phyloP scores from a whole-genome alignment of 139 green algal species.

The Coelastrella sp. region DNA sequence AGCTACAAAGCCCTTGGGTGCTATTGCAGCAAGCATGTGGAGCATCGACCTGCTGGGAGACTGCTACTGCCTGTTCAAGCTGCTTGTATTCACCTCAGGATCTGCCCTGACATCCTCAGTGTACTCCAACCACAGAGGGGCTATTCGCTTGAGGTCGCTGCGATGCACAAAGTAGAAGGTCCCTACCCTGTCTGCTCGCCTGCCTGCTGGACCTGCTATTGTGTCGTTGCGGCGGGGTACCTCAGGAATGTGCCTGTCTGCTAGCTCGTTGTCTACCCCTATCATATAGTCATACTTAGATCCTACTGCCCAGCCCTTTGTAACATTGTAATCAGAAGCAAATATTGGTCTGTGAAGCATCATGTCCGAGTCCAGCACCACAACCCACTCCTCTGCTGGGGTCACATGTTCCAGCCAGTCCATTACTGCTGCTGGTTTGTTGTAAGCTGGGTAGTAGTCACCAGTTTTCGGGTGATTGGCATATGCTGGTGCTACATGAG shows the following conservation, averaged over 20 bases:
- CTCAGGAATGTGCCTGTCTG: constrained; percentile 72
- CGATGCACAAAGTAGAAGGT: constrained; percentile 86
- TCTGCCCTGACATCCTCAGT: constrained; percentile 77
- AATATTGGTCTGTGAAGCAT: constrained; percentile 66
- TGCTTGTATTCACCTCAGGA: constrained; percentile 51
- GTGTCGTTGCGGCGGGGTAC: constrained; percentile 77
- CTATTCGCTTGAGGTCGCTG: constrained; percentile 82
- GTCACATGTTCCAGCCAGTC: constrained; percentile 75
- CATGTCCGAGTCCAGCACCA: constrained; percentile 67
- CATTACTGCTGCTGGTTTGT: constrained; percentile 87
- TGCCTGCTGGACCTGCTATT: constrained; percentile 50
- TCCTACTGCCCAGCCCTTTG: constrained; percentile 52
- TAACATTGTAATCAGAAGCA: constrained; percentile 56
- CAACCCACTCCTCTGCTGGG: constrained; percentile 66
- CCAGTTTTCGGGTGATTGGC: constrained; percentile 59
- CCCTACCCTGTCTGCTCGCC: constrained; percentile 63
- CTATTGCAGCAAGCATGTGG: no score
- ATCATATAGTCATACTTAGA: constrained; percentile 59
- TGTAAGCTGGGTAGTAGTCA: constrained; percentile 73
- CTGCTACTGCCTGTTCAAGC: not conserved
- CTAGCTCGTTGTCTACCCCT: constrained; percentile 74
- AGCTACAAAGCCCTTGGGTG: no score
- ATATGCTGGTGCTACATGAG: constrained; percentile 77
- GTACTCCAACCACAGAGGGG: constrained; percentile 83
- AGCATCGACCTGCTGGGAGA: not conserved